Conservation (phyloP, 2,329 filamentous ascomycete species). For the Nigrospora oryzae region DNA sequence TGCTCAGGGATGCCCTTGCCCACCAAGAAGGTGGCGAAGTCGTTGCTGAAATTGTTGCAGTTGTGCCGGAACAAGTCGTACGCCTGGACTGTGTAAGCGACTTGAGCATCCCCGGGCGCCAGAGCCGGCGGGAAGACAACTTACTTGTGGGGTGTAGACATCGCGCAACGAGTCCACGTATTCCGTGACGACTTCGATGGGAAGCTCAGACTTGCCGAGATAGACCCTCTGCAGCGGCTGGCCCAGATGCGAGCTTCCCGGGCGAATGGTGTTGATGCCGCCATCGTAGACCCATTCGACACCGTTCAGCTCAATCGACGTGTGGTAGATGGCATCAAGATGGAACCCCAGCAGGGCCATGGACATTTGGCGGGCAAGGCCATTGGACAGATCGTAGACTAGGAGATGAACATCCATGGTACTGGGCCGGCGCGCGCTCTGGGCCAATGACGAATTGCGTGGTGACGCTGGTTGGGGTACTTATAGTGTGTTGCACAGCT, state of each 20-base stretch:
- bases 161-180: slow-evolving; percentile 77
- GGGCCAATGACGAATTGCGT: too few relatives aligned
- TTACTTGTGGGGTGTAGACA: slow-evolving; percentile 73
- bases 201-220: slow-evolving; percentile 70
- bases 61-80: slow-evolving; percentile 90
- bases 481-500: too few relatives aligned
- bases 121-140: not conserved
- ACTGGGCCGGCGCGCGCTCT: not conserved
- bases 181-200: slow-evolving; percentile 74
- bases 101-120: too few relatives aligned
- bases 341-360: slow-evolving; percentile 43
- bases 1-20: slow-evolving; percentile 82
- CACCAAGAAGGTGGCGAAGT: slow-evolving; percentile 80
- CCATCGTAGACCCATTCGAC: slow-evolving; percentile 87
- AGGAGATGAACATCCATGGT: slow-evolving; percentile 71
- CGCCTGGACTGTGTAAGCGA: slow-evolving; percentile 37
- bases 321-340: slow-evolving; percentile 93
- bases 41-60: slow-evolving; percentile 96
- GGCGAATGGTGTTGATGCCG: slow-evolving; percentile 72
- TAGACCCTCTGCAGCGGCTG: slow-evolving; percentile 67
- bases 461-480: too few relatives aligned
- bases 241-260: slow-evolving; percentile 82
- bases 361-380: slow-evolving; percentile 47
- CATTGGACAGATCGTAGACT: slow-evolving; percentile 69
- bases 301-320: slow-evolving; percentile 75